Percentiles rank a stretch among this genome's conserved stretches.
Conservation (phyloP, 2,329 filamentous ascomycete genomes). For the Exophiala aquamarina region DNA sequence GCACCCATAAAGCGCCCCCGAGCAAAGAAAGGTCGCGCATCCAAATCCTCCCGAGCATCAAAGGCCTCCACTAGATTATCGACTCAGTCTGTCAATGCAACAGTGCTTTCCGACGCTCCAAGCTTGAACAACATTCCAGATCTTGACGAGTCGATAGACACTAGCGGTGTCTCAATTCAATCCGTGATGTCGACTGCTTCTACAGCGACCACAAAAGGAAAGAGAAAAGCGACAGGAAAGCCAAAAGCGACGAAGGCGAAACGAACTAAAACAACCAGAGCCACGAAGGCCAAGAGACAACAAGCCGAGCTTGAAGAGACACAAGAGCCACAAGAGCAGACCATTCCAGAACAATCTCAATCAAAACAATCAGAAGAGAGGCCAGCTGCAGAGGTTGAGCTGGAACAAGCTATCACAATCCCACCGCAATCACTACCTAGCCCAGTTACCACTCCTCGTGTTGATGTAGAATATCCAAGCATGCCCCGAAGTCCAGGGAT, state of each 20-base stretch:
- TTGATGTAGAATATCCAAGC: slow-evolving; percentile 16
- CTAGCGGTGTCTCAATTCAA: slow-evolving; percentile 51
- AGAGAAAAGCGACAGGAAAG: slow-evolving; percentile 39
- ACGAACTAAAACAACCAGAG: slow-evolving; percentile 25
- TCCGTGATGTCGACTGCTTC: slow-evolving; percentile 41
- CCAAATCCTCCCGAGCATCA: slow-evolving; percentile 45
- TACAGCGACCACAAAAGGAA: slow-evolving; percentile 48
- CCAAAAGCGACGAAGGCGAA: slow-evolving; percentile 39
- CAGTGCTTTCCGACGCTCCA: slow-evolving; percentile 42
- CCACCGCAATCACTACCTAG: not conserved
- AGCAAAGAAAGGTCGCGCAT: slow-evolving; percentile 53
- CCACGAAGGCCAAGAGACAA: slow-evolving; percentile 23
- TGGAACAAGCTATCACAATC: not conserved
- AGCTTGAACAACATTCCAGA: slow-evolving; percentile 36
- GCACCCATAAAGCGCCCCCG: slow-evolving; percentile 55
- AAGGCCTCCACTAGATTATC: slow-evolving; percentile 66
- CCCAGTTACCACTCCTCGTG: slow-evolving; percentile 5
- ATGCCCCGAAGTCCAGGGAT: slow-evolving; percentile 16
- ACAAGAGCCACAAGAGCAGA: not conserved
- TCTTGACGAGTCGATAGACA: slow-evolving; percentile 54
- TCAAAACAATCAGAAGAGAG: slow-evolving; percentile 6
- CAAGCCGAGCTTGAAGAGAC: slow-evolving; percentile 31
- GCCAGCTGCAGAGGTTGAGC: not conserved
- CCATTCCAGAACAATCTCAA: slow-evolving; percentile 1
- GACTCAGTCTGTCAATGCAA: slow-evolving; percentile 47